Conservation (phyloP, 805 yeast species). For the Saccharomycopsis sp. region DNA sequence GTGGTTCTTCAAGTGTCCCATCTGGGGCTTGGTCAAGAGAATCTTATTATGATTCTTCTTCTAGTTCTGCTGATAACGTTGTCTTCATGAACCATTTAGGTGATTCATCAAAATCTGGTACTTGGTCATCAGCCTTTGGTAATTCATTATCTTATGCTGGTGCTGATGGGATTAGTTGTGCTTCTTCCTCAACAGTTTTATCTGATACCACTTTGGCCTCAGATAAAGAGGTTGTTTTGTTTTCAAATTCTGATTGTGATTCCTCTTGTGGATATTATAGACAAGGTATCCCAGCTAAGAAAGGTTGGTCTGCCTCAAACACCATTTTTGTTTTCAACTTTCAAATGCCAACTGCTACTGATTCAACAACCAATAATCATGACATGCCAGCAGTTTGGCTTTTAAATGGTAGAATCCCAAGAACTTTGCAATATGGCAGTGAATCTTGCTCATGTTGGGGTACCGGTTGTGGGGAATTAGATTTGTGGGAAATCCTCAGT, state of each 20-base stretch:
- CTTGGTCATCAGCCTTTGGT: slow-evolving; percentile 82
- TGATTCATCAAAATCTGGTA: slow-evolving; percentile 79
- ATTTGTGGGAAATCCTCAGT: slow-evolving; percentile 81
- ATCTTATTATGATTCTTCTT: slow-evolving; percentile 53
- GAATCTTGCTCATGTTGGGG: slow-evolving; percentile 90
- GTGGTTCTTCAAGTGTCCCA: slow-evolving; percentile 26
- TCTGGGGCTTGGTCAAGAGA: slow-evolving; percentile 65
- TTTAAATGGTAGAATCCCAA: slow-evolving; percentile 91
- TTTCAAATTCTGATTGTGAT: slow-evolving; percentile 61
- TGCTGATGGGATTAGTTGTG: slow-evolving; percentile 68
- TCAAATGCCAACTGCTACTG: slow-evolving; percentile 69
- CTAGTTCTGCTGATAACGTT: slow-evolving; percentile 65
- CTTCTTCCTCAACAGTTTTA: slow-evolving; percentile 62
- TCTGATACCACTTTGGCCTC: slow-evolving; percentile 63
- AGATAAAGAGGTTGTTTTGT: slow-evolving; percentile 73
- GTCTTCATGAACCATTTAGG: slow-evolving; percentile 85
- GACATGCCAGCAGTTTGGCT: slow-evolving; percentile 99
- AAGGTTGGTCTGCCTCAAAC: slow-evolving; percentile 79
- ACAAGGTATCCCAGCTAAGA: slow-evolving; percentile 82
- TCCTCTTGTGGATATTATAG: slow-evolving; percentile 81
- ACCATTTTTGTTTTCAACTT: slow-evolving; percentile 93
- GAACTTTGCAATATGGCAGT: slow-evolving; percentile 87
- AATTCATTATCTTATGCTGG: slow-evolving; percentile 84
- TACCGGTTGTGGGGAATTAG: slow-evolving; percentile 97
- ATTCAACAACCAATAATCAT: slow-evolving; percentile 47